phyloP scores from a whole-genome alignment of 73 alveolate species.

The Paramecium tetraurelia region DNA sequence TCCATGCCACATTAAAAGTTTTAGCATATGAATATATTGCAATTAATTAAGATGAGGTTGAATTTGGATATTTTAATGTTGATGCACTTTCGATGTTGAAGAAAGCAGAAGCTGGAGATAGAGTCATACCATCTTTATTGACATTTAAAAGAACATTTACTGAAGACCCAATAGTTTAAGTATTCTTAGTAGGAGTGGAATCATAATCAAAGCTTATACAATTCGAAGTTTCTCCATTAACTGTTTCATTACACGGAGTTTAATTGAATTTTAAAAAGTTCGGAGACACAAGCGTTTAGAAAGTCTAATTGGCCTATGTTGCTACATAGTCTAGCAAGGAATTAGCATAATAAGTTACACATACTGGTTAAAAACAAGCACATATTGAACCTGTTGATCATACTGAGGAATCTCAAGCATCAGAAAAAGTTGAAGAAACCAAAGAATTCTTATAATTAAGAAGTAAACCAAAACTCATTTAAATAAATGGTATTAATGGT shows the following conservation, averaged over 20 bases:
- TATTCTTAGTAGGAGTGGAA: slow-evolving; percentile 21
- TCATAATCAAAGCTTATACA: background rate
- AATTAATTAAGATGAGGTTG: slow-evolving; percentile 39
- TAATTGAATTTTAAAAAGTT: background rate
- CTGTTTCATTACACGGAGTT: slow-evolving; percentile 38
- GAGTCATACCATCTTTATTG: background rate
- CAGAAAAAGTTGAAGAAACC: background rate
- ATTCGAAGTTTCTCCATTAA: slow-evolving; percentile 24
- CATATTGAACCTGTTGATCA: background rate
- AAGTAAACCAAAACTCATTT: slow-evolving; percentile 10
- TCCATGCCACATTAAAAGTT: background rate
- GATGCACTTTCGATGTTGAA: slow-evolving; percentile 28
- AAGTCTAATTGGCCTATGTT: slow-evolving; percentile 36
- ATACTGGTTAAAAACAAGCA: slow-evolving; percentile 18
- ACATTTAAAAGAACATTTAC: slow-evolving; percentile 34
- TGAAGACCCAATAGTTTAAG: slow-evolving; percentile 40
- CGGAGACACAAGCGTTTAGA: background rate
- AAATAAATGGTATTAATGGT: slow-evolving; percentile 44
- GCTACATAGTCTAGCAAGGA: slow-evolving; percentile 33
- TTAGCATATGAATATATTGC: slow-evolving; percentile 28
- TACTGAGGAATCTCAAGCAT: background rate
- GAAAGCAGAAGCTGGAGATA: slow-evolving; percentile 16
- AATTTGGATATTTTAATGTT: slow-evolving; percentile 32
- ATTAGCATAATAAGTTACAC: slow-evolving; percentile 38
- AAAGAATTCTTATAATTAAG: slow-evolving; percentile 8